phyloP scores from a whole-genome alignment of 768 basidiomycete genomes.

The Lentinula raphanica region DNA sequence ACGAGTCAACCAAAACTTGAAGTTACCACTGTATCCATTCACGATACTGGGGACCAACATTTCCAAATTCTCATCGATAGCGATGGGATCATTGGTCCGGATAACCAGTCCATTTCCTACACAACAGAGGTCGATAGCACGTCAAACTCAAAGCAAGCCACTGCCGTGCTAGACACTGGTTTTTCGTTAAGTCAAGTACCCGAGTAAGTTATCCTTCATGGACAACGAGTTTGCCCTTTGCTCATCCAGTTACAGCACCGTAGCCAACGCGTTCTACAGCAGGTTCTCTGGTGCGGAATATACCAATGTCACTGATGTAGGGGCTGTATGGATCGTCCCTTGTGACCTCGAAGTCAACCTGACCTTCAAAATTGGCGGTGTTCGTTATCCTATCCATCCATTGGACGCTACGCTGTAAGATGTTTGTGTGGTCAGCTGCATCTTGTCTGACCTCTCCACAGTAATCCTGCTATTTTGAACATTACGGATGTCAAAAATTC shows the following conservation, averaged over 20 bases:
- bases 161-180: conserved; percentile 65
- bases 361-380: conserved; percentile 58
- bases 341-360: conserved; percentile 61
- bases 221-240: conserved; percentile 11
- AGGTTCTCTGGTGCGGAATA: conserved; percentile 49
- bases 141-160: conserved; percentile 40
- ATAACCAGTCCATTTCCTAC: conserved; percentile 44
- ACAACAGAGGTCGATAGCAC: conserved; percentile 40
- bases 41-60: conserved; percentile 43
- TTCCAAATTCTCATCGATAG: conserved; percentile 61
- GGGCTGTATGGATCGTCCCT: conserved; percentile 55
- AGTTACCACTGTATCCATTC: conserved; percentile 34
- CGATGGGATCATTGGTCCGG: conserved; percentile 57
- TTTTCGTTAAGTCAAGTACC: conserved; percentile 64
- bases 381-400: conserved; percentile 57
- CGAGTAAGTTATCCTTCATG: conserved; percentile 25
- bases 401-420: conserved; percentile 55
- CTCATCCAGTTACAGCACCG: conserved; percentile 24
- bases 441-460: conserved; percentile 8
- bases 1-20: conserved; percentile 44
- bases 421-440: neutral
- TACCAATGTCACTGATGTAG: conserved; percentile 30
- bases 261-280: conserved; percentile 60
- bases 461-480: conserved; percentile 28
- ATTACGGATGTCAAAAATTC: conserved; percentile 25